Conservation (phyloP, 441 rosid genomes). For the Croton setiger region DNA sequence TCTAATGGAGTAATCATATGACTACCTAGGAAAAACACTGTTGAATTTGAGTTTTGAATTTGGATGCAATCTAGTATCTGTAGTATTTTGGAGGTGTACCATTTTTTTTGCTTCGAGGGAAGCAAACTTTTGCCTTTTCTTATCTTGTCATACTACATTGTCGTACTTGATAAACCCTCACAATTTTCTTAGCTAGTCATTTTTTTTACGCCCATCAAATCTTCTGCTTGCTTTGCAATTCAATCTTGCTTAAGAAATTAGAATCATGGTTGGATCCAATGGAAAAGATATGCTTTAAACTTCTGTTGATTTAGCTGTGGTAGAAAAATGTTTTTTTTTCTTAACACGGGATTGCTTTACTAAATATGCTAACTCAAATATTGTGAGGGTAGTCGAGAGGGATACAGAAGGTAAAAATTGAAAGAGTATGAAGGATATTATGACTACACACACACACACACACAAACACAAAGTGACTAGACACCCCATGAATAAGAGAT, state of each 20-base stretch:
- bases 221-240: not conserved
- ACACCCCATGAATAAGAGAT: too few relatives aligned
- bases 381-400: not conserved
- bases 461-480: too few relatives aligned
- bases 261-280: not conserved
- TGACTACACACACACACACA: too few relatives aligned
- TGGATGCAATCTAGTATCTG: not conserved
- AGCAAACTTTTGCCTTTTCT: not conserved
- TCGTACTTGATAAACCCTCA: not conserved
- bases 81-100: not conserved
- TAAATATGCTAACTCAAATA: not conserved
- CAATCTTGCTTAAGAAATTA: not conserved
- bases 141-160: not conserved
- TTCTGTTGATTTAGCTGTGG: not conserved
- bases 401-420: not conserved
- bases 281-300: not conserved
- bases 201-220: not conserved
- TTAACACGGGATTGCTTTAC: not conserved
- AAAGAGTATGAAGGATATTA: too few relatives aligned
- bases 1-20: not conserved
- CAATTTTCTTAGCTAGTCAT: not conserved
- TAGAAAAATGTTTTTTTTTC: not conserved
- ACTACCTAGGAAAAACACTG: not conserved
- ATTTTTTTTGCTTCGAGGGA: not conserved
- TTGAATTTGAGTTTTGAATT: conserved; percentile 3